These are phyloP conservation scores for Corylus americana DNA, from an alignment of 306 rosid species.

Conservation along the genomic window DNA sequence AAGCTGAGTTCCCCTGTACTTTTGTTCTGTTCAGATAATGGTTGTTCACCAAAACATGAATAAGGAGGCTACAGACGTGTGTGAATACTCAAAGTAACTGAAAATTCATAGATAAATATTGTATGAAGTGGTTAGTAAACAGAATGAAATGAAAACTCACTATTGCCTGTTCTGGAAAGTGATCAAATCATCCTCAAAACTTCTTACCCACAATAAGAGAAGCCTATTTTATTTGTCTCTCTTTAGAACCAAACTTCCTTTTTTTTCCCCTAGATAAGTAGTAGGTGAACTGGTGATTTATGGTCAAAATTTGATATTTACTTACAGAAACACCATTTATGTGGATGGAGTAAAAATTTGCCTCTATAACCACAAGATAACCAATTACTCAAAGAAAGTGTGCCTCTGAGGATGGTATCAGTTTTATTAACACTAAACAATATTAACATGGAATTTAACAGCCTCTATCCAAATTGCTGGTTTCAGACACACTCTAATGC, in stretches of 20 bases:
- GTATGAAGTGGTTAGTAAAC: background rate
- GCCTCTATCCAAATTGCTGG: background rate
- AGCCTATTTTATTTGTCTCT: background rate
- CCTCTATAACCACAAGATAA: background rate
- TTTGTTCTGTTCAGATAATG: conserved; percentile 66
- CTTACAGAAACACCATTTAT: background rate
- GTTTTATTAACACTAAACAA: conserved; percentile 7
- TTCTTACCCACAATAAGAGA: conserved; percentile 11
- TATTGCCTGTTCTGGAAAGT: conserved; percentile 20
- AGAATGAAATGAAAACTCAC: conserved; percentile 8
- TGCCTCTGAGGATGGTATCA: conserved; percentile 18
- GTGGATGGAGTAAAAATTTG: background rate
- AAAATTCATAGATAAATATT: background rate
- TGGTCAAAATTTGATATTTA: background rate
- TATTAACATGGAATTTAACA: no score
- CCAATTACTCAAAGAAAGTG: background rate
- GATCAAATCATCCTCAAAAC: conserved; percentile 6
- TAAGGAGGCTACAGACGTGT: conserved; percentile 27
- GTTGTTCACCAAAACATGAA: conserved; percentile 21
- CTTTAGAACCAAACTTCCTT: background rate
- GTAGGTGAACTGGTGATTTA: conserved; percentile 15
- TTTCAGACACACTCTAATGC: background rate
- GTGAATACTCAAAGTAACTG: conserved; percentile 15
- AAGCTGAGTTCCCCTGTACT: conserved; percentile 99
- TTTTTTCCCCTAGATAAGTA: background rate